A percentile compares a stretch with the other conserved stretches of the same genome.
Conservation (phyloP, 2,329 filamentous ascomycete genomes). For the Chalaropsis ovoidea region DNA sequence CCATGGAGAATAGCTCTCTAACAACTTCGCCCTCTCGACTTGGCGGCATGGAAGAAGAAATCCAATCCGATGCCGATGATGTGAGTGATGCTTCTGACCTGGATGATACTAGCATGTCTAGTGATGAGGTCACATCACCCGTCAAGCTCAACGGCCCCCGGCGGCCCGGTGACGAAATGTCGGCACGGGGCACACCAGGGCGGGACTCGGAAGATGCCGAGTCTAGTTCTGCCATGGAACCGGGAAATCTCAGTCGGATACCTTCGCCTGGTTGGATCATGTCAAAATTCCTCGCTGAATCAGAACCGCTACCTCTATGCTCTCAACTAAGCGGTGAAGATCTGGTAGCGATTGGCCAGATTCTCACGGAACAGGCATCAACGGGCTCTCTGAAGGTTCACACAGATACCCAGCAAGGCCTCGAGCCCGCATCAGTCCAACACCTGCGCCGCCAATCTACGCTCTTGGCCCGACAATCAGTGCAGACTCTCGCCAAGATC, state of each 20-base stretch:
- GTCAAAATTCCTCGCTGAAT: conserved; percentile 48
- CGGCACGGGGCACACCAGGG: conserved; percentile 43
- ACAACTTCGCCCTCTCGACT: conserved; percentile 35
- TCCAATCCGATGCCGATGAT: conserved; percentile 39
- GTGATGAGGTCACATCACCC: conserved; percentile 42
- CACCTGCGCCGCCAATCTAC: conserved; percentile 32
- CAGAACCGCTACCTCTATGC: conserved; percentile 43
- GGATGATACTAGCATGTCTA: conserved; percentile 44
- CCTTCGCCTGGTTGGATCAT: conserved; percentile 43
- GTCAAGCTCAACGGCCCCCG: conserved; percentile 37
- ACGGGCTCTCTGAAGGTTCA: conserved; percentile 39
- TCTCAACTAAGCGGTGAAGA: conserved; percentile 46
- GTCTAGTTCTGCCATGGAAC: conserved; percentile 40
- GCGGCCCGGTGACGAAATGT: conserved; percentile 42
- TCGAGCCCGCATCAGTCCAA: conserved; percentile 2
- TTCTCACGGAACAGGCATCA: conserved; percentile 60
- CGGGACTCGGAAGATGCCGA: conserved; percentile 42
- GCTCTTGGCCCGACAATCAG: conserved; percentile 39
- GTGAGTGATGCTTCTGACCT: conserved; percentile 46
- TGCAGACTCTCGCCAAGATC: conserved; percentile 39
- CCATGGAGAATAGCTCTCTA: conserved; percentile 32
- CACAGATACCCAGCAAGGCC: conserved; percentile 25
- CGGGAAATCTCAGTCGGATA: conserved; percentile 41
- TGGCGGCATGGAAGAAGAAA: conserved; percentile 30
- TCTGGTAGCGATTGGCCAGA: conserved; percentile 56